Percentiles rank a stretch among this genome's conserved stretches.
Conservation (phyloP, 495 filamentous ascomycete genomes). For the Penicillium argentinense region DNA sequence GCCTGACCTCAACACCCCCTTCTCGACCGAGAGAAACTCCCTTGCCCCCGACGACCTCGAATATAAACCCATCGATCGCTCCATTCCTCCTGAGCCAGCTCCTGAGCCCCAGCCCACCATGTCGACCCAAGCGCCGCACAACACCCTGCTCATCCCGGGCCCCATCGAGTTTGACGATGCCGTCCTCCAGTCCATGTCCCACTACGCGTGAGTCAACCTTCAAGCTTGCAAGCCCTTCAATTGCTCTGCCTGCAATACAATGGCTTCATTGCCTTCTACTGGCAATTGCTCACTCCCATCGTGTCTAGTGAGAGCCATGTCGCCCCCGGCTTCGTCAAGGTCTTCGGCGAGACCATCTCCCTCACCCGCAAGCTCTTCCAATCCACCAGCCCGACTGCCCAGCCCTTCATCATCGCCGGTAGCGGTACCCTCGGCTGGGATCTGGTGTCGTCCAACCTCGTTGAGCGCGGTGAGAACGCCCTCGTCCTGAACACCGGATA, state of each 20-base stretch:
- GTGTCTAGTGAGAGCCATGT: conserved; percentile 82
- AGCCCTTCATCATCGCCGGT: conserved; percentile 90
- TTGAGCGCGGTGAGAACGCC: conserved; percentile 84
- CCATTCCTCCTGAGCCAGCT: conserved; percentile 26
- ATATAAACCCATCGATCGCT: conserved; percentile 51
- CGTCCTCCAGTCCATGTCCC: conserved; percentile 90
- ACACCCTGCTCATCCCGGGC: conserved; percentile 87
- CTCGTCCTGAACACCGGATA: conserved; percentile 94
- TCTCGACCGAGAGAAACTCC: conserved; percentile 61
- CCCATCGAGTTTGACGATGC: conserved; percentile 99
- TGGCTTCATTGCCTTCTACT: too few species aligned
- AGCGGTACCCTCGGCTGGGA: conserved; percentile 98
- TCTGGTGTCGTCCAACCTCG: conserved; percentile 84
- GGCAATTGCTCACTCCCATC: conserved; percentile 8
- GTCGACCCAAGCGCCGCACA: conserved; percentile 78
- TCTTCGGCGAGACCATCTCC: conserved; percentile 84
- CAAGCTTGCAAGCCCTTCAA: too few species aligned
- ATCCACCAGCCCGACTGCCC: conserved; percentile 73
- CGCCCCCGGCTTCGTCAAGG: conserved; percentile 79
- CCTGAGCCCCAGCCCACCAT: conserved; percentile 43
- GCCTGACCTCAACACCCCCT: conserved; percentile 65
- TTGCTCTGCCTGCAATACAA: too few species aligned
- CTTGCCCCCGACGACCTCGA: conserved; percentile 55
- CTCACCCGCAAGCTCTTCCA: conserved; percentile 93
- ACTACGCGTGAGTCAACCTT: conserved; percentile 72